Base-by-base conservation (phyloP, 2,329 filamentous ascomycete species). In the Fusarium brevicatenulatum region DNA sequence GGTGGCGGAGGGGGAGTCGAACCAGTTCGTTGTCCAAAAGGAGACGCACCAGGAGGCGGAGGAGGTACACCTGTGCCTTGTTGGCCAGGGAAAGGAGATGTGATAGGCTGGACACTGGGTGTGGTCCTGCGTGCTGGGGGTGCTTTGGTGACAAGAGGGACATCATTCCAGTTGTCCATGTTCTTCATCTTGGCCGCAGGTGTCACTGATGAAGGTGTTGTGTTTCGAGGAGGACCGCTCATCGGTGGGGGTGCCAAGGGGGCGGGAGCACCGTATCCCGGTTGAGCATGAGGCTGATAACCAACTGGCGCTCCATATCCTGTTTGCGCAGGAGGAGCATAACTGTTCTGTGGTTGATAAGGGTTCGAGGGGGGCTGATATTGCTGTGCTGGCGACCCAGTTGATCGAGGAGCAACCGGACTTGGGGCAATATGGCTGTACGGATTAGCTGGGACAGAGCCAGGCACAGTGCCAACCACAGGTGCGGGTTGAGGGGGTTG, bases 131-230 rank as follows among this genome's bases (percentile, higher is more conserved):
- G 91, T 19, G 89, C 88, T n/a, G 92, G 87, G 61, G 76, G 71
- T 37, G 88, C 85, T 84, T 95, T 94, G 50, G 90, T 87, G 50
- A 98, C 93, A 77, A 97, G 89, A 3, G 96, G 96, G 57, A 97
- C 92, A 81, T 99, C 96, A 76, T 99, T 99, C 96, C 96, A 99
- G 76, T 93, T 92, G 34, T 91, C 90, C 71, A 91, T 91, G 72
- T 92, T 92, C 78, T 91, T 91, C 64, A 89, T 86, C 78, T 90
- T 91, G 15, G 93, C 90, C 23, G 93, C 90, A 28, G 94, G 91
- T 44, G 90, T 57, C 34, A 62, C 86, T 30, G 87, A 87, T 18
- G 93, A 92, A n/a, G 91, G 88, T 40, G 90, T 91, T 32, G 89
- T 87, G 68, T 89, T 90, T 70, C 92, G 90, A 58, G 85, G 84